A percentile compares a stretch with the other conserved stretches of the same genome.
phyloP scores from a whole-genome alignment of 2,329 filamentous ascomycete genomes.

The Setomelanomma holmii region DNA sequence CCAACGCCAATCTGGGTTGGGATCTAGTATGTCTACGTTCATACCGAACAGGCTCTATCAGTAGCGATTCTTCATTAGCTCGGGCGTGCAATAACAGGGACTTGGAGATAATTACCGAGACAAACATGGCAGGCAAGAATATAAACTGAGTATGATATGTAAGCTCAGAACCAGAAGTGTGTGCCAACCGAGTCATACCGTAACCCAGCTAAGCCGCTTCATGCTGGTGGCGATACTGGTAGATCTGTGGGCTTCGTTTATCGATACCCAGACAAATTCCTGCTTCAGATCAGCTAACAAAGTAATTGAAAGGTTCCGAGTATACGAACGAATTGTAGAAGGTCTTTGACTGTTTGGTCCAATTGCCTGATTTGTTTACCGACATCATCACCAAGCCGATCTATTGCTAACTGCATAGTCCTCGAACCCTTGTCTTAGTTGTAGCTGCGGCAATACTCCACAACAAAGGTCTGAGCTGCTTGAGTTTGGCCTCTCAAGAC shows the following conservation, averaged over 20 bases:
- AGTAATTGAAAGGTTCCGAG: neutral
- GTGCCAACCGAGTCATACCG: conserved; percentile 1
- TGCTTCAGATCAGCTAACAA: neutral
- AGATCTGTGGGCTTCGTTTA: conserved; percentile 14
- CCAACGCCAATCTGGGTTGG: conserved; percentile 7
- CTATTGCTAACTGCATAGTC: neutral
- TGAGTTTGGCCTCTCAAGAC: neutral
- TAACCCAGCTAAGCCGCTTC: conserved; percentile 14
- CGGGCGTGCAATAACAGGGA: neutral
- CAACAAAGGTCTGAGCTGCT: neutral
- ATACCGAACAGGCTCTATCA: conserved; percentile 7
- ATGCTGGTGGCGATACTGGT: conserved; percentile 14
- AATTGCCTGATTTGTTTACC: conserved; percentile 1
- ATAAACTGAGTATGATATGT: conserved; percentile 4
- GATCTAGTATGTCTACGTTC: conserved; percentile 5
- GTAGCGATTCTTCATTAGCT: neutral
- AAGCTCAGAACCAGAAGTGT: neutral
- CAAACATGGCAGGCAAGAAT: conserved; percentile 8
- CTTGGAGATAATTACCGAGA: neutral
- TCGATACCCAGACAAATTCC: conserved; percentile 17
- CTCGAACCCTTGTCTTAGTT: neutral
- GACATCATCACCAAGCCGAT: neutral
- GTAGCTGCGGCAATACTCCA: neutral
- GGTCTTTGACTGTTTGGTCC: conserved; percentile 13
- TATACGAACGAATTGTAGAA: conserved; percentile 10